Evolutionary conservation across 805 yeast genomes (phyloP).

Genomic region (Kluyveromyces dobzhanskii): DNA sequence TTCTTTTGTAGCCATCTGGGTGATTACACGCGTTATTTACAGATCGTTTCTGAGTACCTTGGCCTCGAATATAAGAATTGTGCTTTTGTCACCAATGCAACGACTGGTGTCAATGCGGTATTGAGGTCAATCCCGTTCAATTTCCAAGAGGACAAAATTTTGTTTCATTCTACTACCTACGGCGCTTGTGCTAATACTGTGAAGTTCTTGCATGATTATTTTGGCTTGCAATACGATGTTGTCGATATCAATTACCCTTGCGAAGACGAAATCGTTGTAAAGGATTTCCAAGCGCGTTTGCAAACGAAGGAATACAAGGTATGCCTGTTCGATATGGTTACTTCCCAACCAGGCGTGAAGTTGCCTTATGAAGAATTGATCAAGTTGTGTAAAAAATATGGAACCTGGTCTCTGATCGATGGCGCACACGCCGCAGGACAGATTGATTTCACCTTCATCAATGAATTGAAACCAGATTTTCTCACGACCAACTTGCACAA

Average conservation of each 20-base stretch:
- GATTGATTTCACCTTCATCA: constrained; percentile 35
- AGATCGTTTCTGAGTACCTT: constrained; percentile 35
- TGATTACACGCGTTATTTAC: constrained; percentile 30
- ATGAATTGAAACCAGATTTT: constrained; percentile 46
- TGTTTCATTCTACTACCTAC: constrained; percentile 43
- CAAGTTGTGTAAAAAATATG: constrained; percentile 36
- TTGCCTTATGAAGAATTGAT: constrained; percentile 48
- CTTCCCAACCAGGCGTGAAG: constrained; percentile 55
- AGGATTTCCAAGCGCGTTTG: constrained; percentile 25
- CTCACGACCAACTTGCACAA: constrained; percentile 58
- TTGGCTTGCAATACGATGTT: constrained; percentile 30
- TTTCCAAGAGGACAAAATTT: constrained; percentile 41
- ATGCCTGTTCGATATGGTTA: constrained; percentile 48
- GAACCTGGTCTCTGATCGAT: constrained; percentile 51
- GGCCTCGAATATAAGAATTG: constrained; percentile 40
- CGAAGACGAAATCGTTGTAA: constrained; percentile 34
- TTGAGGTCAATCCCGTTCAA: constrained; percentile 41
- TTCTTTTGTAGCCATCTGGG: constrained; percentile 23
- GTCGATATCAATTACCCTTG: constrained; percentile 38
- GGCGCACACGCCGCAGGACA: constrained; percentile 68
- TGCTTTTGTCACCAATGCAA: constrained; percentile 52
- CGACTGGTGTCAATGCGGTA: constrained; percentile 49
- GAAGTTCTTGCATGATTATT: constrained; percentile 30
- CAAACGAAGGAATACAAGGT: constrained; percentile 27
- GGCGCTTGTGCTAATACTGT: constrained; percentile 48